These are phyloP conservation scores for Heliocybe sulcata DNA, from an alignment of 1,284 basidiomycete species.

Conservation along the genomic window DNA sequence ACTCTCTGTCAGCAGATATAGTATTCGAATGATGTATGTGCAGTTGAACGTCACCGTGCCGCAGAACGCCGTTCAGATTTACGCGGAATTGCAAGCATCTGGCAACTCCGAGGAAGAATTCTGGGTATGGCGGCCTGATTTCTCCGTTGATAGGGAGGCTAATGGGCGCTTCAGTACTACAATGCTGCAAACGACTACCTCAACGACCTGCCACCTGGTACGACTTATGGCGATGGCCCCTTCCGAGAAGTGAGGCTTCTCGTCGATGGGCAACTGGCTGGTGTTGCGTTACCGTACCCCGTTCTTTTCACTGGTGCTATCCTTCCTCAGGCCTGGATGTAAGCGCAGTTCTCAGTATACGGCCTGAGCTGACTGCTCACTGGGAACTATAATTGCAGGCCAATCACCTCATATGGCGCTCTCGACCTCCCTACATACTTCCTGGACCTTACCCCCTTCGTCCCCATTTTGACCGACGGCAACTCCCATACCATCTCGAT, in stretches of 20 bases:
- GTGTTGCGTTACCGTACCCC: constrained; percentile 70
- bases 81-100: constrained; percentile 66
- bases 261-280: constrained; percentile 68
- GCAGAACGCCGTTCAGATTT: constrained; percentile 57
- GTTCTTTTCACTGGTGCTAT: constrained; percentile 79
- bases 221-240: constrained; percentile 50
- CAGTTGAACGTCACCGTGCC: constrained; percentile 67
- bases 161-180: constrained; percentile 34
- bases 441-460: constrained; percentile 74
- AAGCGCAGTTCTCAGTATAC: constrained; percentile 56
- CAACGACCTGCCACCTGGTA: constrained; percentile 41
- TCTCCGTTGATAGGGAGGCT: background rate
- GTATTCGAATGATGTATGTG: background rate
- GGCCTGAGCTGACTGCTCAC: constrained; percentile 18
- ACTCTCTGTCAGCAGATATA: background rate
- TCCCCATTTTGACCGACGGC: constrained; percentile 65
- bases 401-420: constrained; percentile 73
- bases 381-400: constrained; percentile 38
- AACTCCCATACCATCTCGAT: constrained; percentile 61
- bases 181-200: constrained; percentile 61
- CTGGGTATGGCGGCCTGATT: constrained; percentile 32
- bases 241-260: constrained; percentile 76
- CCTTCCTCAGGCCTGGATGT: constrained; percentile 68
- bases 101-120: constrained; percentile 73
- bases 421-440: constrained; percentile 75